Percentiles rank a stretch among this genome's conserved stretches.
phyloP scores from a whole-genome alignment of 306 rosid genomes.

The Purshia tridentata region DNA sequence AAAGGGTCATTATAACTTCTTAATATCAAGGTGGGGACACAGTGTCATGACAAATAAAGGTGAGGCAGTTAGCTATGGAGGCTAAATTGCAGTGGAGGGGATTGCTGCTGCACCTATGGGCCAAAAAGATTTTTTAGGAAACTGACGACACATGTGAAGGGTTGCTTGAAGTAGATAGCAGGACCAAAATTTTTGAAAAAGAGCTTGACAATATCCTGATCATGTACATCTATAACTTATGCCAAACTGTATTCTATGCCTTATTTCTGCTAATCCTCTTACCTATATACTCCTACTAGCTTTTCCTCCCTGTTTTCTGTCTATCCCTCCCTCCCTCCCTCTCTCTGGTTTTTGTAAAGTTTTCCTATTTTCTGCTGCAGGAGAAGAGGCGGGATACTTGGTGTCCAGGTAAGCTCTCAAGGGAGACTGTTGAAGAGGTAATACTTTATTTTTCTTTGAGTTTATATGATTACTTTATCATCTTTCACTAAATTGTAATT shows the following conservation, averaged over 20 bases:
- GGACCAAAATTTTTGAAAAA: too few species aligned
- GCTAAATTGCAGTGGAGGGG: too few species aligned
- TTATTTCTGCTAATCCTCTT: not conserved
- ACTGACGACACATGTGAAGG: too few species aligned
- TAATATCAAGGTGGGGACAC: too few species aligned
- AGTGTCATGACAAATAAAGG: too few species aligned
- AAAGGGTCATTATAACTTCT: too few species aligned
- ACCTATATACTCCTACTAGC: not conserved
- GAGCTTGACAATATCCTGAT: not conserved
- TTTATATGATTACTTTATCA: constrained; percentile 15
- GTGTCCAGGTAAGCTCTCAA: constrained; percentile 74
- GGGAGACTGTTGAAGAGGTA: constrained; percentile 58
- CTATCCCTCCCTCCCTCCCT: not conserved
- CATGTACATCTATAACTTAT: not conserved
- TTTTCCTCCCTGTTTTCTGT: not conserved
- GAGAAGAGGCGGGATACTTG: constrained; percentile 92
- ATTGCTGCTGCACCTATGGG: too few species aligned
- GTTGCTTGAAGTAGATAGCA: too few species aligned
- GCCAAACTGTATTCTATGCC: not conserved
- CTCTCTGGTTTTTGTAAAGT: constrained; percentile 23
- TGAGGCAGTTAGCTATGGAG: too few species aligned
- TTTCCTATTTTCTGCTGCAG: constrained; percentile 50
- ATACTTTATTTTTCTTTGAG: constrained; percentile 24
- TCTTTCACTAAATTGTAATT: constrained; percentile 17
- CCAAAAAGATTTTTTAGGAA: too few species aligned